Evolutionary conservation across 163 green algal species (phyloP), one percentile per base, ranked within the genome.

Genomic region (Dunaliella salina): DNA sequence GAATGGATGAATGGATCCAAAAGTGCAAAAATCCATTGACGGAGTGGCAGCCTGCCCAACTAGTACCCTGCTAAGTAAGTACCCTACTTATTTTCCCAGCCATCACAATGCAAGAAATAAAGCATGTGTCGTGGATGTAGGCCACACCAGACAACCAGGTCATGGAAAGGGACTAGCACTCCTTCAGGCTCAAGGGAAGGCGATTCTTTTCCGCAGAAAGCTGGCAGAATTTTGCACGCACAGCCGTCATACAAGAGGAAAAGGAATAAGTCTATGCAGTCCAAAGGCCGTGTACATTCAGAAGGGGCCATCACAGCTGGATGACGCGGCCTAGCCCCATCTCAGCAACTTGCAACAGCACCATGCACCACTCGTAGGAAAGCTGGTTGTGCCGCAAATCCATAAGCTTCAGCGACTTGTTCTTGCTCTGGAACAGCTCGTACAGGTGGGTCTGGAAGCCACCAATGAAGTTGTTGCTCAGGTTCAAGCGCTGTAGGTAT

Each of bases 391-490:
- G 40, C 32, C 79, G 32, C 11, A 82, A 33, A 33, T 82, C 79
- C 79, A 82, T 30, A 12, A 82, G 79, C 32, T 45, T 35, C 79
- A 82, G 25, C 13, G 32, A n/a, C 20, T 45, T 35, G 79, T 82
- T 82, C 32, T 24, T 50, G 79, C 32, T 30, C 33, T 82, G 79
- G 33, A 82, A 82, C 20, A 35, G 79, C 32, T 35, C 79, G 32
- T 82, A 82, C 32, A 30, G 34, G 33, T 57, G 79, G 32, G 79
- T 30, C n/a, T 82, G 32, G 5, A 82, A 82, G 32, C 32, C 33
- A 8, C 79, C 79, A 33, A 82, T 82, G 79, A 82, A 82, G 79
- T 82, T 82, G 32, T n/a, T 59, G 79, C 32, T 59, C 32, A 82
- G 79, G 79, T 82, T 24, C n/a, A 82, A 33, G 12, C 32, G 25